Evolutionary conservation across 208 protist species (phyloP), one percentile per base, ranked within the genome.

Genomic region (Tetramitus jugosus): DNA sequence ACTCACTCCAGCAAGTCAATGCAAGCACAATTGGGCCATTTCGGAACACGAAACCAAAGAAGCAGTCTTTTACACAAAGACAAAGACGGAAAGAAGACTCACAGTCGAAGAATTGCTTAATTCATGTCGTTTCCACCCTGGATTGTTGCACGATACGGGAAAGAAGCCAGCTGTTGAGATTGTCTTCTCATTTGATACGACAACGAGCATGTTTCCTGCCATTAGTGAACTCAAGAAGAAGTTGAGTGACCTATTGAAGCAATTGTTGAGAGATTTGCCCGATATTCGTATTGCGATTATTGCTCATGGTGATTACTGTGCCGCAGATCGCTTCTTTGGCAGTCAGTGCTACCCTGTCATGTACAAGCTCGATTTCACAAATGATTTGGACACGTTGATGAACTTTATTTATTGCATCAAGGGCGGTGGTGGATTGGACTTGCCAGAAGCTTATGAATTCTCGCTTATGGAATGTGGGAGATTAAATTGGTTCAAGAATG

Each of bases 221-320:
- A 53, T 72, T 46, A 42, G 53, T 33, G 65, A 72, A n/a, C 20
- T 72, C 13, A 46, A 72, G 31, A n/a, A 23, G 42, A 72, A 72
- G 31, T 26, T 72, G 1, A 14, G 29, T 53, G 2, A 53, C 0
- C 45, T 72, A 23, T 31, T 8, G 14, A 1, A 72, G 35, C 8
- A 72, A 53, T 72, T 72, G 35, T 37, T 72, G 23, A n/a, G 31
- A 3, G 42, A 72, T 35, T 35, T 72, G 31, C 37, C 40, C 20
- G 29, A 6, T 13, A 13, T 72, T 17, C 4, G 33, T 29, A 72
- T 72, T 20, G 7, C 20, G 26, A 35, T 72, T 2, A 72, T 72
- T 39, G 65, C 65, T 33, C 20, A 37, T 13, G 65, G 65, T 31
- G 65, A 72, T 35, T 72, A 72, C 53, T 31, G 29, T 3, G 65